Percentiles rank a stretch among this genome's conserved stretches.
phyloP scores from a whole-genome alignment of 106 monocot species.

The Triglochin maritima region DNA sequence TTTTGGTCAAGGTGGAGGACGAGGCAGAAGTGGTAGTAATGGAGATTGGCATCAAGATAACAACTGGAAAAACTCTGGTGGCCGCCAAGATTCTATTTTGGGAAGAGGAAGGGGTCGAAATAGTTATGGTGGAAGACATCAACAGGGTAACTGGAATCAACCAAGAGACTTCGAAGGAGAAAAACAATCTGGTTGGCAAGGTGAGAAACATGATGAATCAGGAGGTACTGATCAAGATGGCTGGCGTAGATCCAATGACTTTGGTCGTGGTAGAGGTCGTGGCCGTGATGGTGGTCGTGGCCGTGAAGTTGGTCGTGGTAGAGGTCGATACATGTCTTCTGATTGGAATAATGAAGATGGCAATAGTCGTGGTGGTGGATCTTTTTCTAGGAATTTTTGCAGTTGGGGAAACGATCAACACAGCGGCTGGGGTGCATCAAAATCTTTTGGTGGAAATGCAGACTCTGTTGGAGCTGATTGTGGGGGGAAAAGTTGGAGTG shows the following conservation, averaged over 20 bases:
- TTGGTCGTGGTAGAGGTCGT: background rate
- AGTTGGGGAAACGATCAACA: background rate
- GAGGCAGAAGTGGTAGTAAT: background rate
- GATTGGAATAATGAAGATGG: background rate
- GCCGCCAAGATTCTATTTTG: background rate
- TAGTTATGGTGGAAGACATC: background rate
- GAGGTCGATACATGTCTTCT: background rate
- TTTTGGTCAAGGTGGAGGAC: constrained; percentile 1
- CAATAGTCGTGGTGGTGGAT: background rate
- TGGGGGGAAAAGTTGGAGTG: background rate
- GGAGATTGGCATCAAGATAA: background rate
- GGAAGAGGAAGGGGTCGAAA: background rate
- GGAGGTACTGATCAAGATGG: background rate
- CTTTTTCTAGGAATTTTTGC: background rate
- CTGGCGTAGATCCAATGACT: constrained; percentile 1
- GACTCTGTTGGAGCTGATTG: background rate
- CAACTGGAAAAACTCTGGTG: background rate
- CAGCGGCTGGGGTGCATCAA: background rate
- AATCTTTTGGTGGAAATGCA: background rate
- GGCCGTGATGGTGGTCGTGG: background rate
- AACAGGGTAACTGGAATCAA: background rate
- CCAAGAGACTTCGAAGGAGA: background rate
- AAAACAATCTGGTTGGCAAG: background rate
- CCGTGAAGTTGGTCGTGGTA: background rate
- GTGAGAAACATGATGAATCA: background rate